Conservation (phyloP, 345 rosid genomes). For the Barbarea vulgaris region DNA sequence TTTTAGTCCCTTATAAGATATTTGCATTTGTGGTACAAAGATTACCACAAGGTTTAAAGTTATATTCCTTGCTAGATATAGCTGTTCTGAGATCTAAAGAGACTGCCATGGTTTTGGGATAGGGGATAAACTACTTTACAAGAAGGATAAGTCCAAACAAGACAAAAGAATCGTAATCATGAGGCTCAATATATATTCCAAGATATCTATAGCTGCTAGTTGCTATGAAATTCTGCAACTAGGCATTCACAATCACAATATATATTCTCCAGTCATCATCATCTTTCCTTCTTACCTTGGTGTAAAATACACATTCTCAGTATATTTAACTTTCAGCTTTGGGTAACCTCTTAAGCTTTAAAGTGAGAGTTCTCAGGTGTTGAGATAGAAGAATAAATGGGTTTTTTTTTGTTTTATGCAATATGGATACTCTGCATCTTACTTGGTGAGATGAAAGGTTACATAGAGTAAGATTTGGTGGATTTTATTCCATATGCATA, state of each 20-base stretch:
- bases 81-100: background rate
- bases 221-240: conserved; percentile 46
- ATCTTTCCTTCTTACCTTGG: conserved; percentile 8
- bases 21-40: background rate
- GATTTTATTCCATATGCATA: conserved; percentile 27
- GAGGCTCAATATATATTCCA: conserved; percentile 44
- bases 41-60: background rate
- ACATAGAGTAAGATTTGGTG: conserved; percentile 16
- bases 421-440: conserved; percentile 13
- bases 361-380: background rate
- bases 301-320: background rate
- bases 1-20: background rate
- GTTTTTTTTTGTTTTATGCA: background rate
- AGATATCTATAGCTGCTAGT: conserved; percentile 50
- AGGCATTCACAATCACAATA: conserved; percentile 32
- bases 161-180: conserved; percentile 45
- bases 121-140: conserved; percentile 36
- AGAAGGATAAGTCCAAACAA: conserved; percentile 35
- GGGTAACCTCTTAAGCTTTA: conserved; percentile 9
- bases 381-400: background rate
- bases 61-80: background rate
- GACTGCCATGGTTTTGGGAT: conserved; percentile 4
- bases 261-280: conserved; percentile 11
- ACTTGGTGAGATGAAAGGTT: background rate
- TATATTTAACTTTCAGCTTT: background rate